Percentiles rank a stretch among this genome's conserved stretches.
Evolutionary conservation across 495 filamentous ascomycete genomes (phyloP).

Genomic region (Patellaria atrata): DNA sequence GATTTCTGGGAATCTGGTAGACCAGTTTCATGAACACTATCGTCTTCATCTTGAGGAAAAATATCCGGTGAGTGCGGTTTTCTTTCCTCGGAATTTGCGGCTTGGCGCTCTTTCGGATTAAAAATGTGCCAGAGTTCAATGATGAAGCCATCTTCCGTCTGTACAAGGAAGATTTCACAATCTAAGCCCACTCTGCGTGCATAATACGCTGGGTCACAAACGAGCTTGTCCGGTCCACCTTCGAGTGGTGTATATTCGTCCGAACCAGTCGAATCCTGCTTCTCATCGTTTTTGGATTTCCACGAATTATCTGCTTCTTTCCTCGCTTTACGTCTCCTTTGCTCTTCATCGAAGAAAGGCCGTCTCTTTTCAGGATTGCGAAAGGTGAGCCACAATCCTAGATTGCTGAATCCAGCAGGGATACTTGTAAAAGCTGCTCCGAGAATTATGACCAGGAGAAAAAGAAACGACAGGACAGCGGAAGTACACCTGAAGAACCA

Average conservation of each 20-base stretch:
- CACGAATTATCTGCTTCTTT: constrained; percentile 44
- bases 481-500: constrained; percentile 46
- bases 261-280: constrained; percentile 22
- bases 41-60: constrained; percentile 27
- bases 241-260: constrained; percentile 56
- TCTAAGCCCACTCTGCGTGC: constrained; percentile 79
- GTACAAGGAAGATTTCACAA: constrained; percentile 66
- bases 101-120: constrained; percentile 55
- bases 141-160: constrained; percentile 92
- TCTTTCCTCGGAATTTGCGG: constrained; percentile 14
- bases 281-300: constrained; percentile 33
- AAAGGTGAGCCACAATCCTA: constrained; percentile 37
- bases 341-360: constrained; percentile 60
- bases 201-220: constrained; percentile 76
- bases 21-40: constrained; percentile 20
- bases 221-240: constrained; percentile 62
- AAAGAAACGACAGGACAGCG: constrained; percentile 59
- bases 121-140: constrained; percentile 83
- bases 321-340: constrained; percentile 37
- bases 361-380: constrained; percentile 42
- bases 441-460: constrained; percentile 60
- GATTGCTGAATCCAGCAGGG: constrained; percentile 32
- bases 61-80: constrained; percentile 20
- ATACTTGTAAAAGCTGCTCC: constrained; percentile 53
- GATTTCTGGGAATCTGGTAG: constrained; percentile 6